Percentiles rank a stretch among this genome's conserved stretches.
Conservation (phyloP, 139 green algal genomes). For the Dunaliella primolecta region DNA sequence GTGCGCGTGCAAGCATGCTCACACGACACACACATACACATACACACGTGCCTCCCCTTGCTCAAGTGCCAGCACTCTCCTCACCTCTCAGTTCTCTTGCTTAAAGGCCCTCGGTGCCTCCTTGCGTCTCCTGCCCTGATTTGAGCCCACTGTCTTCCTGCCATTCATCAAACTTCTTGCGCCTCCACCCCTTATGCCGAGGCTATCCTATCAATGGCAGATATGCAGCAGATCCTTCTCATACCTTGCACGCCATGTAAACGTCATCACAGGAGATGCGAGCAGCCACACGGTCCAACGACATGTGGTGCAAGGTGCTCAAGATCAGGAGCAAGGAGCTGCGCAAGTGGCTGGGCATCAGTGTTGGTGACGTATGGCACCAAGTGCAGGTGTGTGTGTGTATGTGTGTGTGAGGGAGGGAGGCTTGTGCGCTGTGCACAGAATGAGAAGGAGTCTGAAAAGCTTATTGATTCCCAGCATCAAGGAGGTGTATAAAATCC, state of each 20-base stretch:
- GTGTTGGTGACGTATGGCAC: conserved; percentile 2
- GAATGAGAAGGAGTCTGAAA: background rate
- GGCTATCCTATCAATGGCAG: too few relatives aligned
- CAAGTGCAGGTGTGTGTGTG: background rate
- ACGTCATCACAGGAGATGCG: conserved; percentile 11
- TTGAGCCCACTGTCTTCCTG: too few relatives aligned
- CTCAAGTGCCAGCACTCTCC: too few relatives aligned
- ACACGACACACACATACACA: background rate
- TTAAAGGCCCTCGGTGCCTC: too few relatives aligned
- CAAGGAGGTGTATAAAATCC: too few relatives aligned
- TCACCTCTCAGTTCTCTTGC: too few relatives aligned
- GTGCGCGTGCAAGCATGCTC: background rate
- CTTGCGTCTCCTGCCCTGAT: too few relatives aligned
- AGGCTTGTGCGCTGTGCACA: background rate
- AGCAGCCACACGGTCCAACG: background rate
- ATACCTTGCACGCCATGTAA: background rate
- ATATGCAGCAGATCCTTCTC: too few relatives aligned
- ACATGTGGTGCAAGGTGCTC: conserved; percentile 10
- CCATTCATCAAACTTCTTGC: too few relatives aligned
- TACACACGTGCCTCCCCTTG: background rate
- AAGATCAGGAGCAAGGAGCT: background rate
- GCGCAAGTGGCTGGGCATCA: background rate
- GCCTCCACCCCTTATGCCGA: too few relatives aligned
- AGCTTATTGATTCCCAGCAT: too few relatives aligned
- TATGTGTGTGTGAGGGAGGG: background rate